These are phyloP conservation scores for Aspergillus fumigatus DNA, from an alignment of 2,329 filamentous ascomycete species.

Conservation along the genomic window DNA sequence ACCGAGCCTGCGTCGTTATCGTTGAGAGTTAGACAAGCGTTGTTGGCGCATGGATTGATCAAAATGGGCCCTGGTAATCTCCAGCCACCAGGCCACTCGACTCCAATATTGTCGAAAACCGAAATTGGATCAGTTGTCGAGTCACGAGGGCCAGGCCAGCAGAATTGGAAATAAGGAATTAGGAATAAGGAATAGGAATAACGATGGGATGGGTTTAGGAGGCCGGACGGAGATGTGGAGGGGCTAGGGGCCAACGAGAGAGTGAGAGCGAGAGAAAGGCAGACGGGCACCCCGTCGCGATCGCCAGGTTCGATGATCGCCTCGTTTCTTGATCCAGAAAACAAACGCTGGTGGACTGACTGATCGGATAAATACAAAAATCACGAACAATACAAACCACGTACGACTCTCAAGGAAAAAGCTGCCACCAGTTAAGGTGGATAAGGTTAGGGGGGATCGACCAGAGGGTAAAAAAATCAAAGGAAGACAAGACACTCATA, in stretches of 20 bases:
- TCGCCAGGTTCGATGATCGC: slow-evolving; percentile 16
- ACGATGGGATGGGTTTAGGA: slow-evolving; percentile 3
- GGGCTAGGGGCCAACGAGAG: slow-evolving; percentile 26
- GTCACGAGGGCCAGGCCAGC: slow-evolving; percentile 7
- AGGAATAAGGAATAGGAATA: slow-evolving; percentile 5
- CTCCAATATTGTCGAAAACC: slow-evolving; percentile 12
- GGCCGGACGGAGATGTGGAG: slow-evolving; percentile 30
- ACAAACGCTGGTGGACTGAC: neutral
- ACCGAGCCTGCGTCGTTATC: slow-evolving; percentile 28
- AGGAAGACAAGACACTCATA: neutral
- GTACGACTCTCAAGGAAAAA: neutral
- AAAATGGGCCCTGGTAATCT: slow-evolving; percentile 19
- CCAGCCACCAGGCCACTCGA: slow-evolving; percentile 21
- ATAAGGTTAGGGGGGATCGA: neutral
- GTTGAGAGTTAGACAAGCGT: slow-evolving; percentile 23
- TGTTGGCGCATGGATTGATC: slow-evolving; percentile 32
- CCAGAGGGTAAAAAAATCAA: neutral
- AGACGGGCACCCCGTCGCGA: slow-evolving; percentile 12
- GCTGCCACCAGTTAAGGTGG: neutral
- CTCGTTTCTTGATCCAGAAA: slow-evolving; percentile 4
- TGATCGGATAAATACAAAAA: neutral
- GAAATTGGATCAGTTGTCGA: slow-evolving; percentile 8
- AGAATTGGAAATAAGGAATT: slow-evolving; percentile 2
- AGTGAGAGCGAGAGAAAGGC: slow-evolving; percentile 9
- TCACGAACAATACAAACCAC: neutral